Percentiles rank a stretch among this genome's conserved stretches.
Evolutionary conservation across 2,329 filamentous ascomycete genomes (phyloP).

Genomic region (Penicillium sp.): DNA sequence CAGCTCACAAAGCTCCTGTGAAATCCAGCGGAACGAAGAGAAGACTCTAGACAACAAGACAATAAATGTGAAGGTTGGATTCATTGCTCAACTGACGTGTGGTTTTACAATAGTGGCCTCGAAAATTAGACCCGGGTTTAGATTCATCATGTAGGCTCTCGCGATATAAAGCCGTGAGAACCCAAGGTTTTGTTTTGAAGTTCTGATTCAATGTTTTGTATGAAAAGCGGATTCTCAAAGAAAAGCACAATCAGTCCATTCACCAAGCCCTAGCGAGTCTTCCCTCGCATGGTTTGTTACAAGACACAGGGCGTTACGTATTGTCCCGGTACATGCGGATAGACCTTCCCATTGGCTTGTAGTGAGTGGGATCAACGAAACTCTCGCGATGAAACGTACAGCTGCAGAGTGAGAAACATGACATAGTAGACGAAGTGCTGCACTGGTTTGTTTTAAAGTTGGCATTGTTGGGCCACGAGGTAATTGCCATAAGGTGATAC

Average conservation of each 20-base stretch:
- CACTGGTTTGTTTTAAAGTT: no score
- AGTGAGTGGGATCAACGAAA: not conserved
- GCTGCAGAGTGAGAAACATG: not conserved
- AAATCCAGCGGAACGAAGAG: not conserved
- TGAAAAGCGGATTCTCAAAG: not conserved
- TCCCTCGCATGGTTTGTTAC: not conserved
- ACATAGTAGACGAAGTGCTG: not conserved
- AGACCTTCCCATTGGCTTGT: not conserved
- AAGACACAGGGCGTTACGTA: not conserved
- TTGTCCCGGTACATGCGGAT: not conserved
- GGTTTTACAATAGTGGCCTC: not conserved
- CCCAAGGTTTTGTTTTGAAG: not conserved
- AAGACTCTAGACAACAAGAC: not conserved
- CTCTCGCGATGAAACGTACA: not conserved
- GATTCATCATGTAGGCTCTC: accelerated
- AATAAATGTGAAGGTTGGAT: not conserved
- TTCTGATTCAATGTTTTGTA: not conserved
- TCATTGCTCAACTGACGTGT: no score
- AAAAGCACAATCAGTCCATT: not conserved
- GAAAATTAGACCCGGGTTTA: not conserved
- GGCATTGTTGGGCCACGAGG: not conserved
- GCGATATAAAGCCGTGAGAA: no score
- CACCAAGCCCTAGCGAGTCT: no score
- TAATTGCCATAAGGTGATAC: no score
- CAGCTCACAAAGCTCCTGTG: not conserved